Evolutionary conservation across 257 asterid genomes (phyloP), one percentile per base, ranked within the genome.

Genomic region (Nicotiana benthamiana): DNA sequence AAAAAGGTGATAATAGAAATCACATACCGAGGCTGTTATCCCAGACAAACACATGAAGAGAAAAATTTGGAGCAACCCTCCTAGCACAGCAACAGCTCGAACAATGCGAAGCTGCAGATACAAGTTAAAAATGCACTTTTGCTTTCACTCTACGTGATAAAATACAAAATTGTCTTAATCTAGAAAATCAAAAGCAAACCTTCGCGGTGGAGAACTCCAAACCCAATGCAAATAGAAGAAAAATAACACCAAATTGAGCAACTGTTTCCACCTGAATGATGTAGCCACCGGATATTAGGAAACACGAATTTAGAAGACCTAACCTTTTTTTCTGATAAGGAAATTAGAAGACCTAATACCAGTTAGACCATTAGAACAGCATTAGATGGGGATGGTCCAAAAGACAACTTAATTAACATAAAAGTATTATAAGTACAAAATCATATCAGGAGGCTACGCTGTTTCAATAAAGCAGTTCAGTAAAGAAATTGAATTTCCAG

Each of bases 221-320:
- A 81, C 97, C 97, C 86, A 93, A 79, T 20, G 97, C 97, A 85
- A 90, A 91, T 82, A 93, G 97, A 85, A 93, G 95, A 88, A 93
- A 93, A 82, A 93, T 90, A 83, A 93, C 95, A 81, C 97, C 97
- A 80, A 93, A 92, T 80, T 93, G 97, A 74, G 97, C 97, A 79
- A 93, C 97, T 16, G 97, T 90, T 87, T 92, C 97, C 75, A 93
- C 97, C 97, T 93, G 92, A 85, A 86, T 34, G 86, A 79, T 59
- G 34, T 57, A 75, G 75, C 59, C 43, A 27, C 34, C 53, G 74
- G 80, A 77, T 80, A 84, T 65, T 83, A 80, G 67, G 60, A 56
- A 78, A 70, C 77, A 43, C 15, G 7, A 70, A 70, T 20, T 20
- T 6, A 70, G 77, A 70, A 70, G 26, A 43, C 77, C 36, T 22